Base-by-base conservation (phyloP, 176 grass and related monocot genomes). In the Zea mays region DNA sequence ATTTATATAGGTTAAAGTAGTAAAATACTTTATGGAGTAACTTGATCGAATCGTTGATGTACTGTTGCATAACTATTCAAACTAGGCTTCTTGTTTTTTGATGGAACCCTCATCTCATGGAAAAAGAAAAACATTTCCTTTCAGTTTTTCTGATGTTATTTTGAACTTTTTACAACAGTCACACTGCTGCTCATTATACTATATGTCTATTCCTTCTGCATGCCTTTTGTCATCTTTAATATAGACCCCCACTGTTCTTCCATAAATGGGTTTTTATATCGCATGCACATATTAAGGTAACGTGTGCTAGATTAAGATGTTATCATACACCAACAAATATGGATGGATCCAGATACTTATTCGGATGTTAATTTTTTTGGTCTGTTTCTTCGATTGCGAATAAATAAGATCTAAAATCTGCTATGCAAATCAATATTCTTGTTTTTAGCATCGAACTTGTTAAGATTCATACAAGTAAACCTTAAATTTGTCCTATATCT, bases 181-280 rank as follows among this genome's bases (percentile, higher is more conserved):
- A 1, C 4, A 76, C 17, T 67, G 19, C 16, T 56, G 72, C 60
- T 65, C 15, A 35, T 67, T 44, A 43, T 42, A 44, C 59, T 46
- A 57, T 58, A 58, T 0, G n/a, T 20, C 8, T 58, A 58, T 66
- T 35, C 37, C 21, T 46, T 74, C 6, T 46, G 16, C 16, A 20
- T 9, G 5, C 8, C 16, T 44, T 69, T 36, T 57, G 10, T 14
- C 21, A 67, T 14, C 10, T 59, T 39, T 57, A 46, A 9, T 69
- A 6, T 58, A 20, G 63, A 65, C 36, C 4, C 2, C 21, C 27
- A 45, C 36, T 58, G 21, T 66, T 74, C 20, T 82, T 55, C 20
- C 27, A 74, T 52, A 37, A 44, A 57, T 55, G 59, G n/a, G 14
- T 14, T 67, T 82, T 83, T 47, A 36, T 11, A 21, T 67, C 48